Conservation (phyloP, 306 rosid species). For the Cicer judaicum region DNA sequence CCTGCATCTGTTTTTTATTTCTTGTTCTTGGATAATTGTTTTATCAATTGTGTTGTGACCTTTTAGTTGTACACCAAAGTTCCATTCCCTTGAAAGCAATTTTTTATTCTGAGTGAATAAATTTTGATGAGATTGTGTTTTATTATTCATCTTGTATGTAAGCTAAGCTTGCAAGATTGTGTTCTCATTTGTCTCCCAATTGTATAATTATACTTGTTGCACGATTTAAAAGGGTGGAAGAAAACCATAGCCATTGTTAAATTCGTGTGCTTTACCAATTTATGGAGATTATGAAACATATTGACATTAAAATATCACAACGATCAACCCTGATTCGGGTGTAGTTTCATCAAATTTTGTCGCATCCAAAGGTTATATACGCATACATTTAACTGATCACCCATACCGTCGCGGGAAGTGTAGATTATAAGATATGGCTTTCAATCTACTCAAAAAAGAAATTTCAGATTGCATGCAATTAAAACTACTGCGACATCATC, state of each 20-base stretch:
- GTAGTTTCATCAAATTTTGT: neutral
- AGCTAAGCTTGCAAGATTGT: neutral
- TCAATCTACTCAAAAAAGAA: too few species aligned
- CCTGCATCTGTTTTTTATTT: slow-evolving; percentile 46
- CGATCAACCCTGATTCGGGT: too few species aligned
- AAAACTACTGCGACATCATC: too few species aligned
- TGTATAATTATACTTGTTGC: neutral
- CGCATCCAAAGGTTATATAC: too few species aligned
- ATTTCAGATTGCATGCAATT: too few species aligned
- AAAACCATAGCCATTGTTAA: too few species aligned
- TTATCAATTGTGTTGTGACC: slow-evolving; percentile 69
- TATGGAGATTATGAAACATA: too few species aligned
- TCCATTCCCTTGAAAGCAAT: slow-evolving; percentile 42
- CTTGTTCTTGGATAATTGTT: slow-evolving; percentile 54
- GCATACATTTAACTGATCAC: too few species aligned
- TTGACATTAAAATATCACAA: too few species aligned
- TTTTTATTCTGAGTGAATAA: slow-evolving; percentile 78
- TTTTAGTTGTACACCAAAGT: slow-evolving; percentile 63
- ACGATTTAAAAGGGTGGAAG: neutral
- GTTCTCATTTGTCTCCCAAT: neutral
- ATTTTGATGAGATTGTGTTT: slow-evolving; percentile 49
- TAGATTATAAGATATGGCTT: neutral
- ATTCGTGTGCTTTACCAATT: too few species aligned
- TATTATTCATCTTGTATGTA: neutral
- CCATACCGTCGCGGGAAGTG: neutral